Percentiles rank a stretch among this genome's conserved stretches.
Conservation (phyloP, 2,329 filamentous ascomycete genomes). For the Aspergillus quadrilineatus region DNA sequence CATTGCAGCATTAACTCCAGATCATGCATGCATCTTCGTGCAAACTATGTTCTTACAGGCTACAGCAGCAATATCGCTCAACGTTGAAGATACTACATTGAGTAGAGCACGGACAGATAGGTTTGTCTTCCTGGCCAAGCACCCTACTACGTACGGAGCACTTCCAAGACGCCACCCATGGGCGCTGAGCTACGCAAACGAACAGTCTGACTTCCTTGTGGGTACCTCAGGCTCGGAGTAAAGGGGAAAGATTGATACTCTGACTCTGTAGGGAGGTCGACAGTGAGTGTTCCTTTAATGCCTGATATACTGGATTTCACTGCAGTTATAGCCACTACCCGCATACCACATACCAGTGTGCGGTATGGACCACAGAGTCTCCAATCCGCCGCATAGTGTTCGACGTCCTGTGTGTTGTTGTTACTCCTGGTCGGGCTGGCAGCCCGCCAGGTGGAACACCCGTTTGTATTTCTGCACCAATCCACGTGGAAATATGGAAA, state of each 20-base stretch:
- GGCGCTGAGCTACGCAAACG: too few relatives aligned
- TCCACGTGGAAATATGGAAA: conserved; percentile 15
- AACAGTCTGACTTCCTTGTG: too few relatives aligned
- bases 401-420: not conserved
- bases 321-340: not conserved
- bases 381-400: not conserved
- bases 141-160: too few relatives aligned
- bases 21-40: conserved; percentile 10
- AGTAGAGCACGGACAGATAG: too few relatives aligned
- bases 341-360: not conserved
- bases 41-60: conserved; percentile 10
- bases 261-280: too few relatives aligned
- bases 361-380: not conserved
- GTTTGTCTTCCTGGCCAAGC: too few relatives aligned
- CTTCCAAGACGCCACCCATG: too few relatives aligned
- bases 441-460: not conserved
- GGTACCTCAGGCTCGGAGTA: too few relatives aligned
- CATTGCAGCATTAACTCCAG: conserved; percentile 6
- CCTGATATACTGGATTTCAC: not conserved
- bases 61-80: too few relatives aligned
- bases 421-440: not conserved
- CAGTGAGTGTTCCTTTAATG: not conserved
- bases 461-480: not conserved
- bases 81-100: too few relatives aligned
- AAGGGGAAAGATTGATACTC: too few relatives aligned